phyloP scores from a whole-genome alignment of 225 moss, liverwort and hornwort species.

The Physcomitrellopsis africana region DNA sequence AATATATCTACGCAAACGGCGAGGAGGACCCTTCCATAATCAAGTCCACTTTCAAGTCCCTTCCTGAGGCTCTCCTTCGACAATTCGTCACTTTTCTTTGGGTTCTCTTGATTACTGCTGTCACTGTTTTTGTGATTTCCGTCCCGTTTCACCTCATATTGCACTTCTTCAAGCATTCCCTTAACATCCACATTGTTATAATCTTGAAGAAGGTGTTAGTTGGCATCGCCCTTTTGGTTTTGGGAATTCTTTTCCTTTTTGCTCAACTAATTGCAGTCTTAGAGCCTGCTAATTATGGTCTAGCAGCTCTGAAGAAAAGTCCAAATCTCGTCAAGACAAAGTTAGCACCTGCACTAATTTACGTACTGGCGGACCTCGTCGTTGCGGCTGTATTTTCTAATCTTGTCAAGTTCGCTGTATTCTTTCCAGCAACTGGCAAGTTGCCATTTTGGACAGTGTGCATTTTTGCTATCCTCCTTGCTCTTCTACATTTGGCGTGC shows the following conservation, averaged over 20 bases:
- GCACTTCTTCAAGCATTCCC: background rate
- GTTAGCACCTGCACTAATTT: background rate
- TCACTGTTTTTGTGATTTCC: background rate
- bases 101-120: background rate
- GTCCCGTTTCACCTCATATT: constrained; percentile 26
- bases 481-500: background rate
- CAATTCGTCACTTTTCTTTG: constrained; percentile 45
- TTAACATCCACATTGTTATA: background rate
- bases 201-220: background rate
- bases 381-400: background rate
- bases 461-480: constrained; percentile 26
- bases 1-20: constrained; percentile 37
- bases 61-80: constrained; percentile 42
- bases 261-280: constrained; percentile 30
- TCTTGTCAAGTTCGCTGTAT: background rate
- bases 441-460: constrained; percentile 45
- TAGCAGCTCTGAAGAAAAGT: constrained; percentile 38
- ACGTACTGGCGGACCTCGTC: constrained; percentile 19
- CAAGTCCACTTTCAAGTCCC: constrained; percentile 41
- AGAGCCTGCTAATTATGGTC: constrained; percentile 36
- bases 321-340: constrained; percentile 35
- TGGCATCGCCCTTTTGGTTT: background rate
- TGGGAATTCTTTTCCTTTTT: constrained; percentile 30
- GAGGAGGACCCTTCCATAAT: constrained; percentile 16
- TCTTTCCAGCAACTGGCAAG: constrained; percentile 8